These are phyloP conservation scores for Dacryopinax primogenitus DNA, from an alignment of 768 basidiomycete species.

Conservation along the genomic window DNA sequence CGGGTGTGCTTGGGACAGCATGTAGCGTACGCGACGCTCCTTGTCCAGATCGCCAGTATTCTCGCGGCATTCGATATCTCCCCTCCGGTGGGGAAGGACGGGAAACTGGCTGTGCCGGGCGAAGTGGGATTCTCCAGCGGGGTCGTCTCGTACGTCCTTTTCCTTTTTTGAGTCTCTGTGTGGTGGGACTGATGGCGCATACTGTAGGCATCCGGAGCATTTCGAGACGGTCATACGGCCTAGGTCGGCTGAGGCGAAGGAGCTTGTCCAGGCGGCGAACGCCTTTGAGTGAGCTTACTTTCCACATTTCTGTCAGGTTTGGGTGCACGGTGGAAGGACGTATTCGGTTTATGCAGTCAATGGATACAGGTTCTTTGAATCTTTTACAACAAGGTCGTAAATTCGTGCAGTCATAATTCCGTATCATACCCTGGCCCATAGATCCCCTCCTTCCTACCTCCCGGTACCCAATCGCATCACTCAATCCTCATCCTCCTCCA, in stretches of 20 bases:
- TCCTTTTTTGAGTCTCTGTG: background rate
- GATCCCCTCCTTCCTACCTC: background rate
- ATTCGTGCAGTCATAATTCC: no score
- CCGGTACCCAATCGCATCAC: background rate
- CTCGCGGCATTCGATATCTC: background rate
- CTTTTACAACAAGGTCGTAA: no score
- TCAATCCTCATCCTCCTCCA: constrained; percentile 20
- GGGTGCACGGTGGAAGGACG: no score
- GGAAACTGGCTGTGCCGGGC: background rate
- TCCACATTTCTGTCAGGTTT: no score
- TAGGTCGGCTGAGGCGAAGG: background rate
- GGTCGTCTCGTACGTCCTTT: background rate
- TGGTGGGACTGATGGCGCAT: background rate
- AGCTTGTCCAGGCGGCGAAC: background rate
- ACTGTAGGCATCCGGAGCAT: background rate
- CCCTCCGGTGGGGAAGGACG: background rate
- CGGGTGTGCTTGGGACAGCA: background rate
- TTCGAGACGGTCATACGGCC: constrained; percentile 3
- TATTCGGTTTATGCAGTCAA: no score
- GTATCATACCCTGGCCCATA: background rate
- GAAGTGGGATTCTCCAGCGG: constrained; percentile 6
- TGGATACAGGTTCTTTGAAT: no score
- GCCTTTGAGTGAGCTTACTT: background rate
- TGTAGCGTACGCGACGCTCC: constrained; percentile 4
- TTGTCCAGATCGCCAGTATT: background rate